Base-by-base conservation (phyloP, 129 eudicot genomes). In the Escallonia herrerae region DNA sequence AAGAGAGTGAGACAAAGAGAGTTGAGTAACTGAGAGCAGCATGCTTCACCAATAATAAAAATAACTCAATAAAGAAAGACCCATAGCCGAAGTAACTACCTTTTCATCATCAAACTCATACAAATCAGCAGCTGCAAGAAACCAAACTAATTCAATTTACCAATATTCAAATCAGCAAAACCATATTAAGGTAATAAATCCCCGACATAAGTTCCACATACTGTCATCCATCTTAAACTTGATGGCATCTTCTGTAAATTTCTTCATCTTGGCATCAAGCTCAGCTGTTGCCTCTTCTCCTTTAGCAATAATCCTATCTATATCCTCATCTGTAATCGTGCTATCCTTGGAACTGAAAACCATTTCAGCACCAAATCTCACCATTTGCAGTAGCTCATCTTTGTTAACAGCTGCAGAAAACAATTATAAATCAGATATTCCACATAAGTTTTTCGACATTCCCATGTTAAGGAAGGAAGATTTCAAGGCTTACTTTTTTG, bases 351-450 rank as follows among this genome's bases (percentile, higher is more conserved):
- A 89, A 58, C 96, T 89, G 76, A 94, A 94, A 51, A 89, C 99
- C 99, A 94, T 94, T 79, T 94, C 99, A 60, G 99, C 99, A 71
- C 99, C 99, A 82, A 81, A 94, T 62, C 99, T 84, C 81, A 94
- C 99, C 99, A 94, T 94, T 75, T 94, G 99, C 61, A 94, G 81
- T 65, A 94, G 72, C 71, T 94, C 99, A 72, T 94, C 99, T 80
- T 94, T 94, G 89, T 94, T 94, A 61, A 94, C 99, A 78, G 97
- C 99, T 94, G 89, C 71, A 76, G 15, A 64, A n/a, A 33, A 45
- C 15, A 62, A 57, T 5, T 47, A 4, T 15, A 4, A 22, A 72
- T 68, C 14, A 64, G 44, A 51, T 2, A 56, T 22, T n/a, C 22
- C 33, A 50, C 40, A n/a, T n/a, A 48, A 1, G 50, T 56, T 66